Conservation (phyloP, 306 rosid species). For the Inga laurina region DNA sequence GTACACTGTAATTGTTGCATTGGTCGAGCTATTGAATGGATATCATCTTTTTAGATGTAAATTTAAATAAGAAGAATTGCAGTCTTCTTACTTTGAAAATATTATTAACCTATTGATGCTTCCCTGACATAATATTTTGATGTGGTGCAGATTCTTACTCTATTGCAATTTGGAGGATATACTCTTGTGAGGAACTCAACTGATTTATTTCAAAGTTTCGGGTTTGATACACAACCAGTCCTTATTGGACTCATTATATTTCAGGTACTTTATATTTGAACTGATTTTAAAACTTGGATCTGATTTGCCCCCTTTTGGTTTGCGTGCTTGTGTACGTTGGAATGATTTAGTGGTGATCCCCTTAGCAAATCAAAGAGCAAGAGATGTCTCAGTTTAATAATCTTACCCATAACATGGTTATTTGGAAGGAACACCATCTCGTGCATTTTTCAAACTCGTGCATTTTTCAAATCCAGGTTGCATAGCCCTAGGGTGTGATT, state of each 20-base stretch:
- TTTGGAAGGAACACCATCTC: conserved; percentile 4
- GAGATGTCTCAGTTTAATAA: not conserved
- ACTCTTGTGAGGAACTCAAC: conserved; percentile 90
- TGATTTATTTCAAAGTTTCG: conserved; percentile 83
- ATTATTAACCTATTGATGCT: conserved; percentile 20
- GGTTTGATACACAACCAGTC: conserved; percentile 94
- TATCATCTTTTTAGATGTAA: conserved; percentile 1
- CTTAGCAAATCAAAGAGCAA: not conserved
- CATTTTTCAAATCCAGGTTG: not conserved
- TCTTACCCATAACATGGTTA: not conserved
- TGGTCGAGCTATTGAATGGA: not conserved
- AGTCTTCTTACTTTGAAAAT: conserved; percentile 11
- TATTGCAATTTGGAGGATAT: conserved; percentile 97
- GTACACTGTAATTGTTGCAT: not conserved
- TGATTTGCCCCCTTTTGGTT: not conserved
- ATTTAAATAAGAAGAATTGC: conserved; percentile 5
- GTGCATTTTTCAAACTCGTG: not conserved
- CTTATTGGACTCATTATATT: conserved; percentile 90
- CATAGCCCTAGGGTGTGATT: not conserved
- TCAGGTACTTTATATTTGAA: conserved; percentile 54
- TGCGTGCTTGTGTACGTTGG: not conserved
- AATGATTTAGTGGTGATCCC: conserved; percentile 11
- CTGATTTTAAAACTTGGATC: not conserved
- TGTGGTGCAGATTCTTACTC: conserved; percentile 72
- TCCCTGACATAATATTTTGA: conserved; percentile 25